These are phyloP conservation scores for Dictyostelium discoideum DNA, from an alignment of 78 protist species.

Conservation along the genomic window DNA sequence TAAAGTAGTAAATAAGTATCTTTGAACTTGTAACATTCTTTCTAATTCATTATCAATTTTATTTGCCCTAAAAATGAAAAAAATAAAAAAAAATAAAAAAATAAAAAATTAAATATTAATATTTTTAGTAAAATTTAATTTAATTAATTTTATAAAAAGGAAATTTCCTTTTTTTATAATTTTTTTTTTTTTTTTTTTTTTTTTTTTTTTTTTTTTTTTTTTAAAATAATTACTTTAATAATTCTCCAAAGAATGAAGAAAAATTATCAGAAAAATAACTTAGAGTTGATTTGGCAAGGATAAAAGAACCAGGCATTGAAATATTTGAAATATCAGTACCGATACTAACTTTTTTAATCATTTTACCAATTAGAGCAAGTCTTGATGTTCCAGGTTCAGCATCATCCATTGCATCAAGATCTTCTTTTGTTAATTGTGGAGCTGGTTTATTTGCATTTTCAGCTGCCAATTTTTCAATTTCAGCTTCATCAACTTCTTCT, in stretches of 20 bases:
- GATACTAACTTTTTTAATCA: neutral
- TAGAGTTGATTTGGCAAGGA: slow-evolving; percentile 39
- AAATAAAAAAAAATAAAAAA: neutral
- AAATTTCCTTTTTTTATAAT: too few species aligned
- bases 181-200: too few species aligned
- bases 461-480: neutral
- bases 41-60: slow-evolving; percentile 33
- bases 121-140: too few species aligned
- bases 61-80: slow-evolving; percentile 32
- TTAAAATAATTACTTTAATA: slow-evolving; percentile 4
- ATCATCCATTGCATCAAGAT: slow-evolving; percentile 9
- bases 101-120: neutral
- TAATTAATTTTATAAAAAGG: neutral
- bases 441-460: neutral
- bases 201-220: neutral
- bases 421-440: neutral
- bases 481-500: slow-evolving; percentile 16
- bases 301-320: slow-evolving; percentile 27
- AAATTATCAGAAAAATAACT: slow-evolving; percentile 40
- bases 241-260: slow-evolving; percentile 8
- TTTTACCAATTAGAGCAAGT: slow-evolving; percentile 9
- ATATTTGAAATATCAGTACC: slow-evolving; percentile 32
- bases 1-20: slow-evolving; percentile 2
- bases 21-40: slow-evolving; percentile 41
- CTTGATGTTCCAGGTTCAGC: neutral